phyloP scores from a whole-genome alignment of 305 asterid species.

The Coffea humblotiana region DNA sequence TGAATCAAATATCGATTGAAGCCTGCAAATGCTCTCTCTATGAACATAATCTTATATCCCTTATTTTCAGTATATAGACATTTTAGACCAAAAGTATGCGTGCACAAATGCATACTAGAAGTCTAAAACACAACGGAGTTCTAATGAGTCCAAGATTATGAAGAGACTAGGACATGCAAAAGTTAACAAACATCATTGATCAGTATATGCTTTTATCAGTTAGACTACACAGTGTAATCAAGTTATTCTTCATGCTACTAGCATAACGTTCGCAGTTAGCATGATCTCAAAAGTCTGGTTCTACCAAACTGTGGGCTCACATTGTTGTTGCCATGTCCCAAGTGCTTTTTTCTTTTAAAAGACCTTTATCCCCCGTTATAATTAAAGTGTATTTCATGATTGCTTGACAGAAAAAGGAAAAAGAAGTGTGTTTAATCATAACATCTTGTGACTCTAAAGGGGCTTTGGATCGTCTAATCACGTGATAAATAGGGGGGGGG shows the following conservation, averaged over 20 bases:
- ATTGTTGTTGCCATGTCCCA: background rate
- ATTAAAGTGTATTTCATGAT: constrained; percentile 40
- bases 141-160: background rate
- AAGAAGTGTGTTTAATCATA: constrained; percentile 24
- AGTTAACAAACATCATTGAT: background rate
- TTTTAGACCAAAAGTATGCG: too few relatives aligned
- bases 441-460: constrained; percentile 26
- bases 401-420: constrained; percentile 32
- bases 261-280: too few relatives aligned
- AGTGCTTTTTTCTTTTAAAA: constrained; percentile 1
- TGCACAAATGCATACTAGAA: too few relatives aligned
- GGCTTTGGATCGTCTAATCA: constrained; percentile 6
- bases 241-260: background rate
- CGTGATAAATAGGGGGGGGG: background rate
- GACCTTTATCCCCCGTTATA: constrained; percentile 25
- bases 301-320: constrained; percentile 46
- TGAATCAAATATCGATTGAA: too few relatives aligned
- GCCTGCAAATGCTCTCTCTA: background rate
- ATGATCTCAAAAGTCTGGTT: too few relatives aligned
- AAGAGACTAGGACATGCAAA: constrained; percentile 4
- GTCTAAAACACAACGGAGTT: background rate
- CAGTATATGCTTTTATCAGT: background rate
- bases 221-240: background rate
- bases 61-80: background rate
- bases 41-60: background rate